Evolutionary conservation across 176 grass and related monocot genomes (phyloP).

Genomic region (Cocos nucifera): DNA sequence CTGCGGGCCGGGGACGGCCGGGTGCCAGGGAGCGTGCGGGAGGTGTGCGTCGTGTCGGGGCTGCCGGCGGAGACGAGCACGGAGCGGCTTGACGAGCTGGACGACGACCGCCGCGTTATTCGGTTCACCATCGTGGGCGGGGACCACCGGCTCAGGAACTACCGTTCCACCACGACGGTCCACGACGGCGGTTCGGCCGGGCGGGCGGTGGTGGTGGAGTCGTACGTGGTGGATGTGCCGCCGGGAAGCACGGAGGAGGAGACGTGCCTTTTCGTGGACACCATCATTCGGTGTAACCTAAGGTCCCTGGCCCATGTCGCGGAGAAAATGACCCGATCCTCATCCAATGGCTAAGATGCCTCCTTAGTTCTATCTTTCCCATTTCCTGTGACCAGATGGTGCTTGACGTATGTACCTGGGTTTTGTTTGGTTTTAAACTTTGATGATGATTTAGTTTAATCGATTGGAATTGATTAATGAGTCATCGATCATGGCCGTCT

Average conservation of each 20-base stretch:
- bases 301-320: no score
- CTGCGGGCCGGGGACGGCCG: neutral
- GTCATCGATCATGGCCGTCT: no score
- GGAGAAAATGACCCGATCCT: no score
- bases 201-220: conserved; percentile 7
- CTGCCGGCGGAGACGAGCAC: conserved; percentile 4
- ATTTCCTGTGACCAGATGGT: no score
- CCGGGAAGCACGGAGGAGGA: conserved; percentile 8
- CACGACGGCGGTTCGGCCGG: neutral
- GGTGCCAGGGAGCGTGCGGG: conserved; percentile 1
- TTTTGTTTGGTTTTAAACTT: no score
- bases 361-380: no score
- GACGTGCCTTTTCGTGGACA: neutral
- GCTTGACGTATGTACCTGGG: no score
- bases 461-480: no score
- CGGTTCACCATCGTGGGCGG: conserved; percentile 7
- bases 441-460: no score
- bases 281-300: neutral
- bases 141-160: conserved; percentile 13
- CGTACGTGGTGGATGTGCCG: conserved; percentile 12
- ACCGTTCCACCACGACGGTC: conserved; percentile 2
- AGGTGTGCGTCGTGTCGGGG: conserved; percentile 6
- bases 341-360: no score
- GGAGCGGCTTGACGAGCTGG: conserved; percentile 8
- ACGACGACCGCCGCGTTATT: conserved; percentile 2